Percentiles rank a stretch among this genome's conserved stretches.
Evolutionary conservation across 2,329 filamentous ascomycete species (phyloP).

Genomic region (Calonectria fujianensis): DNA sequence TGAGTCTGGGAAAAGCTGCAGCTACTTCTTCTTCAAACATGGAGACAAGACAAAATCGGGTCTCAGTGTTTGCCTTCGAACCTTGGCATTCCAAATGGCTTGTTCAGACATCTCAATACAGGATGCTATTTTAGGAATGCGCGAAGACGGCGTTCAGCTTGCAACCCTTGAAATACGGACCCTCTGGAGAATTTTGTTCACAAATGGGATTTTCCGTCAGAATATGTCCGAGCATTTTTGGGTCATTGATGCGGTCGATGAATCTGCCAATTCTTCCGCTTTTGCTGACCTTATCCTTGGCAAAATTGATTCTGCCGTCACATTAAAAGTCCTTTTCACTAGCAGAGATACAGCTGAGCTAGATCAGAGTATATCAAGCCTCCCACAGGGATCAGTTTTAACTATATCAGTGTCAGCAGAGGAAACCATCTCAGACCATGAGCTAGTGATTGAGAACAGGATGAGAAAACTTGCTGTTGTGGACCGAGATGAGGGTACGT

Average conservation of each 20-base stretch:
- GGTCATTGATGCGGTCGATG: conserved; percentile 50
- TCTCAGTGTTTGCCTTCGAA: conserved; percentile 52
- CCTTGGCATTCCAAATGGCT: conserved; percentile 58
- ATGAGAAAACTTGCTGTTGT: conserved; percentile 20
- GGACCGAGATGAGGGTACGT: conserved; percentile 44
- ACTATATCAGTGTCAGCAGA: conserved; percentile 31
- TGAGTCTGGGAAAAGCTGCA: conserved; percentile 28
- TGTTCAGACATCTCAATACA: conserved; percentile 44
- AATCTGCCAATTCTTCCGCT: conserved; percentile 44
- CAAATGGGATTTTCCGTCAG: conserved; percentile 36
- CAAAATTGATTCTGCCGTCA: conserved; percentile 42
- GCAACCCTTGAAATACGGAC: conserved; percentile 55
- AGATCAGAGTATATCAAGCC: conserved; percentile 34
- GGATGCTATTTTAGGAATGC: conserved; percentile 52
- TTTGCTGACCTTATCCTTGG: conserved; percentile 55
- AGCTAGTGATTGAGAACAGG: conserved; percentile 37
- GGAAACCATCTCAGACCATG: conserved; percentile 46
- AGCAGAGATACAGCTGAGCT: conserved; percentile 54
- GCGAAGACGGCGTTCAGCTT: conserved; percentile 57
- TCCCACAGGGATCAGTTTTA: conserved; percentile 26
- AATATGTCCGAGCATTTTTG: conserved; percentile 56
- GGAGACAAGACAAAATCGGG: conserved; percentile 47
- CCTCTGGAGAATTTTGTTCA: conserved; percentile 47
- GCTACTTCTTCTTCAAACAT: conserved; percentile 56
- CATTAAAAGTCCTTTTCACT: conserved; percentile 54